Base-by-base conservation (phyloP, 2,329 filamentous ascomycete species). In the Exophiala lecanii-corni region DNA sequence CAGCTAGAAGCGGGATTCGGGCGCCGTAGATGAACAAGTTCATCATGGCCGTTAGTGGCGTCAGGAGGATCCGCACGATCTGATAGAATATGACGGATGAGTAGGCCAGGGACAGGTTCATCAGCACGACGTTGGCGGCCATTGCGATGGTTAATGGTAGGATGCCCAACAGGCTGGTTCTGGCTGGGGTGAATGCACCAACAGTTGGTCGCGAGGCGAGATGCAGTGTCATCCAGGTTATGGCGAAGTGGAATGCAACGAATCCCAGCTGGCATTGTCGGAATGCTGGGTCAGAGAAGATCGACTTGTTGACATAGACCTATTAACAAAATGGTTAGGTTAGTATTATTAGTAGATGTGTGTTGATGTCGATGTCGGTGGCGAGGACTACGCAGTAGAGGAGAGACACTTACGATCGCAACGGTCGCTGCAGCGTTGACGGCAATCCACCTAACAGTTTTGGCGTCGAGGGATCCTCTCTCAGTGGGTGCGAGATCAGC, bases 81-180 rank as follows among this genome's bases (percentile, higher is more conserved):
- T 86, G 81, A 61, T 84, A 85, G 60, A 85, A 84, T 31, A 79
- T 81, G 31, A 85, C 76, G 38, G 75, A 76, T 16, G 80, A 84
- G 60, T 78, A 82, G 20, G 81, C 80, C 32, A 86, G 68, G 1
- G 79, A 83, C 5, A 84, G 64, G 56, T 85, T 85, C 7, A 79
- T 80, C 7, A 85, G 68, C 50, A 85, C 79, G 58, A 85, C 79
- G 61, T 84, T 84, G 46, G 81, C 68, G 39, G 77, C 74, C 81
- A 86, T 84, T 56, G 79, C 75, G 20, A 81, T 57, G 2, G 79
- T 77, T n/a, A 85, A 68, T 2, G 81, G 82, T 13, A 83, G 65
- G 42, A 85, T 75, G 25, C 77, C 71, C 45, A 67, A 64, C 36
- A 81, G 63, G 21, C 73, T 64, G 28, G 75, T 73, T 37, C 73